Conservation (phyloP, 1,284 basidiomycete genomes). For the Veloboletus limbatus region DNA sequence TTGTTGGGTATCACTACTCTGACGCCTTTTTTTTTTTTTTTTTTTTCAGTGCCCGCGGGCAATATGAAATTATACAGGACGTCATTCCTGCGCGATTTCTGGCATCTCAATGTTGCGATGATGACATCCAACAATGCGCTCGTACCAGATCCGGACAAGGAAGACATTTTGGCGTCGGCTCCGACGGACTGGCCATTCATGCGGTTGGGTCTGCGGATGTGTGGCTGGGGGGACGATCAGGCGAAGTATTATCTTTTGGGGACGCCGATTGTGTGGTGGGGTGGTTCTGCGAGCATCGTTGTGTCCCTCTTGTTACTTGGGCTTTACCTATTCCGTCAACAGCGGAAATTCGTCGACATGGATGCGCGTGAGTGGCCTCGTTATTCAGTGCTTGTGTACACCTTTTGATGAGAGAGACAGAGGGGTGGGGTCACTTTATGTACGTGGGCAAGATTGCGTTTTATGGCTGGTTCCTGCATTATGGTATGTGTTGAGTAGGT, state of each 20-base stretch:
- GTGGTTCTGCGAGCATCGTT: slow-evolving; percentile 67
- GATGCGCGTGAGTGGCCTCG: slow-evolving; percentile 59
- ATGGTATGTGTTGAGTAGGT: slow-evolving; percentile 49
- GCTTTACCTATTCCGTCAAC: slow-evolving; percentile 79
- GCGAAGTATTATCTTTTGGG: slow-evolving; percentile 95
- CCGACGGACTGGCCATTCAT: slow-evolving; percentile 95
- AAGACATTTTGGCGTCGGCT: slow-evolving; percentile 91
- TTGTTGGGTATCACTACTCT: slow-evolving; percentile 1
- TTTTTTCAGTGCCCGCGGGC: slow-evolving; percentile 70
- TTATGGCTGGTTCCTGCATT: slow-evolving; percentile 93
- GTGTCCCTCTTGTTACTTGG: slow-evolving; percentile 52
- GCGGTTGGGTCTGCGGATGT: slow-evolving; percentile 90
- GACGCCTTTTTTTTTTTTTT: background rate
- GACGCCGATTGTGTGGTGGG: slow-evolving; percentile 94
- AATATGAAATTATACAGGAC: slow-evolving; percentile 84
- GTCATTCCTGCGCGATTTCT: slow-evolving; percentile 95
- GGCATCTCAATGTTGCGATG: slow-evolving; percentile 99
- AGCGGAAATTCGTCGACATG: slow-evolving; percentile 91
- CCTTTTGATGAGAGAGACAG: slow-evolving; percentile 34
- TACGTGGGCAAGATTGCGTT: slow-evolving; percentile 92
- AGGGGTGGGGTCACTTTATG: slow-evolving; percentile 92
- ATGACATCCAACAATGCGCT: slow-evolving; percentile 99
- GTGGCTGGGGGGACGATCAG: slow-evolving; percentile 89
- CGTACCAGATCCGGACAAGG: slow-evolving; percentile 95
- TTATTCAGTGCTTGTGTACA: background rate